Evolutionary conservation across 192 early-diverging fungal genomes (phyloP).

Genomic region (Spizellomyces sp.): DNA sequence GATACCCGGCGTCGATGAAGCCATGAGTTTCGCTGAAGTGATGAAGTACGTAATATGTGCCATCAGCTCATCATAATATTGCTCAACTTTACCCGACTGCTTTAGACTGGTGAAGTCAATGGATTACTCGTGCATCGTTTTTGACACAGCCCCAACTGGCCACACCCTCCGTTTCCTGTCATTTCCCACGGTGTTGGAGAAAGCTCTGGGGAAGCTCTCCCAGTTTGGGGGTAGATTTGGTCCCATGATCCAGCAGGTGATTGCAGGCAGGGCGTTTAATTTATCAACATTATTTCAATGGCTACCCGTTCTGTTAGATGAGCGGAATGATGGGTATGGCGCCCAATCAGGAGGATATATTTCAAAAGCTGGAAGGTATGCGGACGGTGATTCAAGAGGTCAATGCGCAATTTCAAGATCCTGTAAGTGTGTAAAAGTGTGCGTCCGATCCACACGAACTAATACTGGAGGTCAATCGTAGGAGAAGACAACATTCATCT

Average conservation of each 20-base stretch:
- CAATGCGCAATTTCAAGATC: constrained; percentile 99
- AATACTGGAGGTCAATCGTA: constrained; percentile 19
- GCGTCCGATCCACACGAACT: not conserved
- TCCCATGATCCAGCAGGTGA: constrained; percentile 89
- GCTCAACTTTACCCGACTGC: not conserved
- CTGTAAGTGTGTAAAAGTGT: constrained; percentile 51
- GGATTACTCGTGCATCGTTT: constrained; percentile 98
- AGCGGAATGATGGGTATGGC: constrained; percentile 84
- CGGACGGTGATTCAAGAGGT: constrained; percentile 95
- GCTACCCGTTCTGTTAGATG: constrained; percentile 51
- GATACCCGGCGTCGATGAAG: constrained; percentile 99
- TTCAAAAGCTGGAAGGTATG: constrained; percentile 95
- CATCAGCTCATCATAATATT: not conserved
- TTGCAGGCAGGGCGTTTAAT: not conserved
- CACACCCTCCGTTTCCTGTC: constrained; percentile 99
- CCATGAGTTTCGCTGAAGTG: constrained; percentile 99
- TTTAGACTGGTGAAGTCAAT: constrained; percentile 94
- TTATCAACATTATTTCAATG: not conserved
- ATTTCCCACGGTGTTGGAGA: constrained; percentile 96
- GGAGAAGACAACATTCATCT: constrained; percentile 98
- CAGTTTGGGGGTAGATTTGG: constrained; percentile 92
- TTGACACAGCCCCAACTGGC: constrained; percentile 99
- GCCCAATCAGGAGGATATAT: constrained; percentile 85
- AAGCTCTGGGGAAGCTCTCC: constrained; percentile 94
- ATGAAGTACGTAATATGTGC: constrained; percentile 80